Evolutionary conservation across 257 asterid species (phyloP).

Genomic region (Solanum etuberosum): DNA sequence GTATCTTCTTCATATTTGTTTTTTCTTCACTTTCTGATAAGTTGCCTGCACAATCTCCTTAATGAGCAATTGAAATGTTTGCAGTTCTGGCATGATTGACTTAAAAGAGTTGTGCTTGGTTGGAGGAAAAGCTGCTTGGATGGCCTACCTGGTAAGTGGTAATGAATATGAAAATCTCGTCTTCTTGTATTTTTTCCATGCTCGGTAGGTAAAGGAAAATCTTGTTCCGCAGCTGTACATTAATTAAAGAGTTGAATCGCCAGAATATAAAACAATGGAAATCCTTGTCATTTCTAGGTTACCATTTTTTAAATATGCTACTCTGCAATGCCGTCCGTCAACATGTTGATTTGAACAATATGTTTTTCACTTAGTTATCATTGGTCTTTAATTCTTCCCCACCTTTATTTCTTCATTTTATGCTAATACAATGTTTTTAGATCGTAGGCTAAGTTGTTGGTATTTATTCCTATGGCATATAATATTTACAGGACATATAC

Average conservation of each 20-base stretch:
- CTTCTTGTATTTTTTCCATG: background rate
- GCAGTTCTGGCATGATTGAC: constrained; percentile 85
- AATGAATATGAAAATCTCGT: constrained; percentile 3
- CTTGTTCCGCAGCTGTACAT: background rate
- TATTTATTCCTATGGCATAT: background rate
- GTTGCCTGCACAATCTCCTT: background rate
- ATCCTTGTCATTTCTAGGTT: background rate
- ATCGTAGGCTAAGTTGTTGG: background rate
- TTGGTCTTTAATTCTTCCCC: background rate
- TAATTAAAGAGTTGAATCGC: background rate
- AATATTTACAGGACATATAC: constrained; percentile 62
- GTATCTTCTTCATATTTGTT: background rate
- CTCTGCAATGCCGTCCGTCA: background rate
- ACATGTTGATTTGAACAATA: background rate
- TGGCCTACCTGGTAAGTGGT: constrained; percentile 97
- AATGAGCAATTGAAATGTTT: constrained; percentile 1
- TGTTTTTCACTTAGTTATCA: background rate
- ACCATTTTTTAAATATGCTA: background rate
- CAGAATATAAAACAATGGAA: background rate
- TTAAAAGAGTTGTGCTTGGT: constrained; percentile 71
- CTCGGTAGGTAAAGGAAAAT: background rate
- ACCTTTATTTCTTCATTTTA: background rate
- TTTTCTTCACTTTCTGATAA: background rate
- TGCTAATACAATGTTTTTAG: background rate
- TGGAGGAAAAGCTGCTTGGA: constrained; percentile 97